A percentile compares a stretch with the other conserved stretches of the same genome.
phyloP scores from a whole-genome alignment of 2,329 filamentous ascomycete species.

The Pseudopyrenochaeta lycopersici region DNA sequence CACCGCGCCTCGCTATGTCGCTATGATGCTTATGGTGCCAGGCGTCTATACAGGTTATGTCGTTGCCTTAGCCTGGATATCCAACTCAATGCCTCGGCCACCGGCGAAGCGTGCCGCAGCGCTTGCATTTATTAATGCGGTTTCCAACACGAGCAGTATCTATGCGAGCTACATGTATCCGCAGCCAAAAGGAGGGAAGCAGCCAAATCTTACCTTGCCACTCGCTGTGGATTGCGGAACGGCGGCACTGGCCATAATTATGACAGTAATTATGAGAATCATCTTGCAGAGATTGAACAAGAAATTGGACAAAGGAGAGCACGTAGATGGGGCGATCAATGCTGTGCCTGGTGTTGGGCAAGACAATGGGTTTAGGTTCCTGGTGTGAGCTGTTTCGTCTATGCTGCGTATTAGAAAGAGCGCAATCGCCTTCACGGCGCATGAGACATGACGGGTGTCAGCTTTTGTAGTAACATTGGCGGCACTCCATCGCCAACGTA shows the following conservation, averaged over 20 bases:
- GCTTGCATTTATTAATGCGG: conserved; percentile 78
- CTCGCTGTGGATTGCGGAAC: conserved; percentile 75
- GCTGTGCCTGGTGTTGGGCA: conserved; percentile 64
- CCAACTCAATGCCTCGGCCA: conserved; percentile 76
- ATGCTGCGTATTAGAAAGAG: background rate
- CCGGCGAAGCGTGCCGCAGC: conserved; percentile 78
- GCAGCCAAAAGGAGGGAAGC: conserved; percentile 46
- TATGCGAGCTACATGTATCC: conserved; percentile 76
- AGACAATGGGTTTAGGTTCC: conserved; percentile 72
- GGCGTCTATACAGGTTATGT: conserved; percentile 69
- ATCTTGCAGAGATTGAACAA: conserved; percentile 73
- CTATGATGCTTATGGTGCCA: conserved; percentile 75
- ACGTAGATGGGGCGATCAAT: conserved; percentile 63
- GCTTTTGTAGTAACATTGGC: background rate
- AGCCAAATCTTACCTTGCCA: conserved; percentile 60
- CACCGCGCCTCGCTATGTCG: conserved; percentile 70
- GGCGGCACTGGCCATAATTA: conserved; percentile 69
- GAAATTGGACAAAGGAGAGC: conserved; percentile 72
- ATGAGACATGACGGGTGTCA: background rate
- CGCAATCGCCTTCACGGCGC: background rate
- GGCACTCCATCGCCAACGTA: no score
- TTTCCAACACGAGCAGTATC: conserved; percentile 74
- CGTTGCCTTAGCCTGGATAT: conserved; percentile 77
- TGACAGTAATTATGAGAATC: conserved; percentile 69
- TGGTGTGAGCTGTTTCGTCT: conserved; percentile 55